Base-by-base conservation (phyloP, 2,329 filamentous ascomycete species). In the Capronia epimyces region DNA sequence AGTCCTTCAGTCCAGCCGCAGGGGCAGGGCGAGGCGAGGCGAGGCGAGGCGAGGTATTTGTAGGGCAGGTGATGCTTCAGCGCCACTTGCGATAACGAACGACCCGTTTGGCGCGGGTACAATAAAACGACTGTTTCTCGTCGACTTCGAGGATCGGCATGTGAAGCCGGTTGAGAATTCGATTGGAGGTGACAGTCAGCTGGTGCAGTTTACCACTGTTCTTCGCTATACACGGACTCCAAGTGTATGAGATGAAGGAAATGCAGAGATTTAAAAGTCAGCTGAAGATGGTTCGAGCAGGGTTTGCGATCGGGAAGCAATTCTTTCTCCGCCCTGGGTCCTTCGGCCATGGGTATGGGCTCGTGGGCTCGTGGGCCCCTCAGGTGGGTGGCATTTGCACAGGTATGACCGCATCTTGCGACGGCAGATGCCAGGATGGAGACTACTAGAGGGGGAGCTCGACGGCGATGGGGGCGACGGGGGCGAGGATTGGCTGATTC, bases 31-130 rank as follows among this genome's bases (percentile, higher is more conserved):
- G 39, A 36, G 27, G 32, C 20, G 18, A 18, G 32, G n/a, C 1
- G 24, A 22, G n/a, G n/a, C n/a, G 36, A 36, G 34, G 22, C 15
- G 31, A 37, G 7, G 20, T 45, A 29, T 45, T 32, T 43, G 24
- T 3, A 43, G 24, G 24, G 5, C 10, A 21, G 20, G 24, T 18
- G 15, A 43, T 42, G 39, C 21, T 41, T 57, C 48, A 57, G 27
- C 56, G 47, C 56, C 56, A 56, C 56, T 58, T 56, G 43, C 53
- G 56, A 49, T 56, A 53, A 27, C 56, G 56, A 49, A 56, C 56
- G 39, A 52, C 50, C 25, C 55, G 50, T 52, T 58, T 56, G 53
- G 44, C 29, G 27, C 31, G 43, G 42, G 43, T 27, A 45, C 45
- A 55, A 29, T 56, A 56, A 39, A 48, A 52, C 21, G 50, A 49